Evolutionary conservation across 306 rosid species (phyloP).

Genomic region (Cicer pinnatifidum): DNA sequence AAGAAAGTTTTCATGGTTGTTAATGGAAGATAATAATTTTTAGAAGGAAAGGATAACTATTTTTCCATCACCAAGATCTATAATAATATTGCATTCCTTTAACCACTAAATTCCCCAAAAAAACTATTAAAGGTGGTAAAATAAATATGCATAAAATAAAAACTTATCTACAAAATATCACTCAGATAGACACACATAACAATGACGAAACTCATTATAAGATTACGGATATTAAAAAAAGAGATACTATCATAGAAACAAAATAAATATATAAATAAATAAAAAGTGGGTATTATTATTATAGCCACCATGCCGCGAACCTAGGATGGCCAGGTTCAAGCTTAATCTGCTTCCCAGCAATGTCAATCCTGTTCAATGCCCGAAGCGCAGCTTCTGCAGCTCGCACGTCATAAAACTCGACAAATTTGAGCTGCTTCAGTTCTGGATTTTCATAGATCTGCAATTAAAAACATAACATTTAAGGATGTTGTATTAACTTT

Average conservation of each 20-base stretch:
- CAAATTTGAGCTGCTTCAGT: slow-evolving; percentile 50
- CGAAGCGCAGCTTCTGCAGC: slow-evolving; percentile 73
- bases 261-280: slow-evolving; percentile 8
- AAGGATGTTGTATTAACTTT: slow-evolving; percentile 11
- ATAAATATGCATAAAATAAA: slow-evolving; percentile 31
- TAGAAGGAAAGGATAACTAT: slow-evolving; percentile 27
- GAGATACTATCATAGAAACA: slow-evolving; percentile 26
- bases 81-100: slow-evolving; percentile 36
- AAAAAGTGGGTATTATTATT: slow-evolving; percentile 7
- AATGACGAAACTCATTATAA: slow-evolving; percentile 17
- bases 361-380: slow-evolving; percentile 62
- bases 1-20: slow-evolving; percentile 42
- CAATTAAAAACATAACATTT: slow-evolving; percentile 41
- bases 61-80: slow-evolving; percentile 43
- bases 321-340: slow-evolving; percentile 68
- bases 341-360: slow-evolving; percentile 75
- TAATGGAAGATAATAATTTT: slow-evolving; percentile 30
- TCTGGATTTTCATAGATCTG: slow-evolving; percentile 70
- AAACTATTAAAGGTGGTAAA: slow-evolving; percentile 7
- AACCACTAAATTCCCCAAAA: neutral
- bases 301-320: slow-evolving; percentile 55
- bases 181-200: slow-evolving; percentile 14
- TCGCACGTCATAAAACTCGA: slow-evolving; percentile 78
- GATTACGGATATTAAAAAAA: neutral
- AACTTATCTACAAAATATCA: slow-evolving; percentile 8